phyloP scores from a whole-genome alignment of 2,329 filamentous ascomycete species.

The Myriosclerotinia curreyana region DNA sequence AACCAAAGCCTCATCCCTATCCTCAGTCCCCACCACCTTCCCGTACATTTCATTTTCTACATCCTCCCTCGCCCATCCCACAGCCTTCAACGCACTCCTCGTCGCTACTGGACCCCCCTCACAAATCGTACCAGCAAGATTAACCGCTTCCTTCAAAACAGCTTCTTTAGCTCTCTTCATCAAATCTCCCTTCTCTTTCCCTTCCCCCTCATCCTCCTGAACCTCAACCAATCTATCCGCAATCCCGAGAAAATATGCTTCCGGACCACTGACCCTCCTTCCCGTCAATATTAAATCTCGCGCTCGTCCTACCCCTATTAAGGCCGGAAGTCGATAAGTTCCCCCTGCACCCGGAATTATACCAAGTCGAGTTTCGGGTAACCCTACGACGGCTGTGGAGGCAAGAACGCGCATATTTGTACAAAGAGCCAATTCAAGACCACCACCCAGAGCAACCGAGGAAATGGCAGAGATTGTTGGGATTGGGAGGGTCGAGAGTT shows the following conservation, averaged over 20 bases:
- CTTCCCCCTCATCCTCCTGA: slow-evolving; percentile 47
- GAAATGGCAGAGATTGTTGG: slow-evolving; percentile 88
- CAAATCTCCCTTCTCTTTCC: slow-evolving; percentile 44
- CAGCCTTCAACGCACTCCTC: slow-evolving; percentile 73
- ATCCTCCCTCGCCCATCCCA: slow-evolving; percentile 67
- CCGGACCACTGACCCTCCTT: slow-evolving; percentile 74
- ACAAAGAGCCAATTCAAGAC: slow-evolving; percentile 85
- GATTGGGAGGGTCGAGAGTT: slow-evolving; percentile 72
- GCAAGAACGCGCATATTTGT: slow-evolving; percentile 87
- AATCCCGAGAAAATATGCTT: slow-evolving; percentile 88
- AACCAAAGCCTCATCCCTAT: slow-evolving; percentile 80
- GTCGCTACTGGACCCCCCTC: slow-evolving; percentile 85
- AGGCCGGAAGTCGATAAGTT: slow-evolving; percentile 77
- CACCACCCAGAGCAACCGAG: slow-evolving; percentile 84
- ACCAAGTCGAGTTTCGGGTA: slow-evolving; percentile 88
- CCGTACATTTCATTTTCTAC: slow-evolving; percentile 88
- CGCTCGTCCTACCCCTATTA: slow-evolving; percentile 80
- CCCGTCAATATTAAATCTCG: slow-evolving; percentile 88
- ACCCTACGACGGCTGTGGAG: slow-evolving; percentile 71
- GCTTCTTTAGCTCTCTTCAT: slow-evolving; percentile 60
- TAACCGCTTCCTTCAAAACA: slow-evolving; percentile 72
- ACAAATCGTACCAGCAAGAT: slow-evolving; percentile 79
- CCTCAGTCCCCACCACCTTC: slow-evolving; percentile 76
- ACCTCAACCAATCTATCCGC: slow-evolving; percentile 85
- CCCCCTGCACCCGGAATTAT: slow-evolving; percentile 95